These are phyloP conservation scores for Penicillium ochrochloron DNA, from an alignment of 495 filamentous ascomycete species.

Conservation along the genomic window DNA sequence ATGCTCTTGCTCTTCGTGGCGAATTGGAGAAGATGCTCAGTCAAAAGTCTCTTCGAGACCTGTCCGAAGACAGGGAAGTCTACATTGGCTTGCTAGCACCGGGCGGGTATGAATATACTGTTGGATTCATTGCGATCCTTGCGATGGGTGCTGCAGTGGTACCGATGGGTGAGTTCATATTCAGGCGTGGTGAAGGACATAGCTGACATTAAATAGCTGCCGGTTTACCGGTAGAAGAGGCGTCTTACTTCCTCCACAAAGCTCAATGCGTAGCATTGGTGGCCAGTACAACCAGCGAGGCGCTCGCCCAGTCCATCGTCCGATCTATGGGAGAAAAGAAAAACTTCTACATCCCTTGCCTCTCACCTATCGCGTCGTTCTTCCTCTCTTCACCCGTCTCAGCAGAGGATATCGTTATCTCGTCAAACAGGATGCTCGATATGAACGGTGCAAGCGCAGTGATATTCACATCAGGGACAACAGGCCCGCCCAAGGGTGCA, in stretches of 20 bases:
- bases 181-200: background rate
- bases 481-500: conserved; percentile 53
- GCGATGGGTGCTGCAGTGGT: conserved; percentile 49
- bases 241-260: conserved; percentile 47
- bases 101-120: conserved; percentile 54
- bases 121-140: conserved; percentile 49
- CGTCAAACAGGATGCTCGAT: conserved; percentile 31
- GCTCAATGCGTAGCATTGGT: conserved; percentile 33
- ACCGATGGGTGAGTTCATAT: conserved; percentile 31
- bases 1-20: conserved; percentile 28
- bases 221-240: conserved; percentile 45
- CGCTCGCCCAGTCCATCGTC: conserved; percentile 24
- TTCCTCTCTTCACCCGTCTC: conserved; percentile 17
- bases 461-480: conserved; percentile 53
- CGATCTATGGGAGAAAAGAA: conserved; percentile 23
- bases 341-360: conserved; percentile 25
- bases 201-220: conserved; percentile 21
- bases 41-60: conserved; percentile 19
- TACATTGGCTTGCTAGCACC: conserved; percentile 51
- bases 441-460: conserved; percentile 34
- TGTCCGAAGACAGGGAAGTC: conserved; percentile 44
- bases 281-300: conserved; percentile 20
- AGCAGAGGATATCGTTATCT: conserved; percentile 25
- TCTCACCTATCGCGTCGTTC: conserved; percentile 29
- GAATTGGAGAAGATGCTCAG: conserved; percentile 21